phyloP scores from a whole-genome alignment of 1,284 basidiomycete species.

The Ganoderma resinaceum region DNA sequence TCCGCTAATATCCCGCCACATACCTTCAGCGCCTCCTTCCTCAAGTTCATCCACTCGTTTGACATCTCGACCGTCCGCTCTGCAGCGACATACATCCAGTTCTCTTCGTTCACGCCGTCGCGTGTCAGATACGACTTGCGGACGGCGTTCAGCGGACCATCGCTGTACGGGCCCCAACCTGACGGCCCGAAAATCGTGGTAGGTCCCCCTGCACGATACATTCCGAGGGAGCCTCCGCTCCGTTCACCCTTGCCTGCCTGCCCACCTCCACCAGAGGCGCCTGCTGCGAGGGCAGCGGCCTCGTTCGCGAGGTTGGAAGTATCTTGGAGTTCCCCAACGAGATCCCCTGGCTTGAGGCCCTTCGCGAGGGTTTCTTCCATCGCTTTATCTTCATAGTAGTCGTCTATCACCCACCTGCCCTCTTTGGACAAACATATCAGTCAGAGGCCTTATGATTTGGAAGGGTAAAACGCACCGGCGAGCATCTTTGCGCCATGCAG shows the following conservation, averaged over 20 bases:
- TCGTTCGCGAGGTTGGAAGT: slow-evolving; percentile 57
- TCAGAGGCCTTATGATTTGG: neutral
- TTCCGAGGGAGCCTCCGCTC: slow-evolving; percentile 54
- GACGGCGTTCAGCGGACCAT: slow-evolving; percentile 81
- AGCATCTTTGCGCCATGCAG: slow-evolving; percentile 93
- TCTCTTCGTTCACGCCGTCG: slow-evolving; percentile 82
- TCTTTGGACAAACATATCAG: slow-evolving; percentile 51
- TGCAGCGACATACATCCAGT: slow-evolving; percentile 89
- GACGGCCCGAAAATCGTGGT: slow-evolving; percentile 87
- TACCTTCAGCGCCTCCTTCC: slow-evolving; percentile 62
- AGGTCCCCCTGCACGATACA: slow-evolving; percentile 86
- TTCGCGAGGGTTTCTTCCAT: slow-evolving; percentile 74
- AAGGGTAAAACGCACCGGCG: slow-evolving; percentile 57
- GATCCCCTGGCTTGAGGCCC: slow-evolving; percentile 78
- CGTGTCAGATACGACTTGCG: slow-evolving; percentile 73
- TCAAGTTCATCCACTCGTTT: slow-evolving; percentile 65
- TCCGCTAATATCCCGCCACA: slow-evolving; percentile 47
- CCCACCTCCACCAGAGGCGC: slow-evolving; percentile 45
- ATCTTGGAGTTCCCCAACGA: slow-evolving; percentile 83
- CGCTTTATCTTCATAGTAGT: slow-evolving; percentile 91
- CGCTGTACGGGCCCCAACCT: slow-evolving; percentile 86
- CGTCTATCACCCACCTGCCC: slow-evolving; percentile 91
- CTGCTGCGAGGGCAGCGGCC: slow-evolving; percentile 49
- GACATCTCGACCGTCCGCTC: slow-evolving; percentile 68
- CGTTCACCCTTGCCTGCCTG: slow-evolving; percentile 44